These are phyloP conservation scores for Pseudogymnoascus sp. DNA, from an alignment of 2,329 filamentous ascomycete genomes.

Conservation along the genomic window DNA sequence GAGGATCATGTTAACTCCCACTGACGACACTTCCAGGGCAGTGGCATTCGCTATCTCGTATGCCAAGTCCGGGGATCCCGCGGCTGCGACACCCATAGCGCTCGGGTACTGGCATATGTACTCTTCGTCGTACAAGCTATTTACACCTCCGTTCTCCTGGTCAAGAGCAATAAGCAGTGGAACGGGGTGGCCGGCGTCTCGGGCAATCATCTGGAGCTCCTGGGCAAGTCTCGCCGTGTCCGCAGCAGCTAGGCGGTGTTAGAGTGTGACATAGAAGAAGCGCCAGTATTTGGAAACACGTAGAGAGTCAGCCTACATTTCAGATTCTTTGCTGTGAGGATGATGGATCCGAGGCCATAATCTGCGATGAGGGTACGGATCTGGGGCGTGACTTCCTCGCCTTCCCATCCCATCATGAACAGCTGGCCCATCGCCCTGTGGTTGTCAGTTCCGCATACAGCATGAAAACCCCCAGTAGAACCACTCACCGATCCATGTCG, in stretches of 20 bases:
- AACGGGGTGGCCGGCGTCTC: slow-evolving; percentile 79
- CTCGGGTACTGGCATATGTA: slow-evolving; percentile 95
- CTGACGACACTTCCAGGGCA: slow-evolving; percentile 82
- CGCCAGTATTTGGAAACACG: neutral
- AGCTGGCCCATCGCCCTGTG: slow-evolving; percentile 64
- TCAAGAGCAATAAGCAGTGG: slow-evolving; percentile 87
- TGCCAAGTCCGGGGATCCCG: slow-evolving; percentile 74
- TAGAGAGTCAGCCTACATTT: slow-evolving; percentile 55
- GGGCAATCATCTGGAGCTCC: slow-evolving; percentile 86
- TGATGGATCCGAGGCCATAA: slow-evolving; percentile 80
- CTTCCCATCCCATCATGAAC: slow-evolving; percentile 81
- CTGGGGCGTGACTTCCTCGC: slow-evolving; percentile 73
- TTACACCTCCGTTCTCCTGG: slow-evolving; percentile 97
- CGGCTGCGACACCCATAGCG: slow-evolving; percentile 93
- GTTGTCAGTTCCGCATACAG: neutral
- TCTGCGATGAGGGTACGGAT: slow-evolving; percentile 73
- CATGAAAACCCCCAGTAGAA: slow-evolving; percentile 23
- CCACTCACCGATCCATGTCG: slow-evolving; percentile 22
- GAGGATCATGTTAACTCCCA: slow-evolving; percentile 92
- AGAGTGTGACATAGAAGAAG: neutral
- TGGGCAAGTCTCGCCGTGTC: slow-evolving; percentile 82
- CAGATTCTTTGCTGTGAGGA: slow-evolving; percentile 76
- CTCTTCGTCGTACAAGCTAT: slow-evolving; percentile 91
- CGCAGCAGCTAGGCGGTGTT: slow-evolving; percentile 61
- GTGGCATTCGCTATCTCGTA: slow-evolving; percentile 90